A percentile compares a stretch with the other conserved stretches of the same genome.
phyloP scores from a whole-genome alignment of 2,329 filamentous ascomycete species.

The Raffaelea ambrosiae region DNA sequence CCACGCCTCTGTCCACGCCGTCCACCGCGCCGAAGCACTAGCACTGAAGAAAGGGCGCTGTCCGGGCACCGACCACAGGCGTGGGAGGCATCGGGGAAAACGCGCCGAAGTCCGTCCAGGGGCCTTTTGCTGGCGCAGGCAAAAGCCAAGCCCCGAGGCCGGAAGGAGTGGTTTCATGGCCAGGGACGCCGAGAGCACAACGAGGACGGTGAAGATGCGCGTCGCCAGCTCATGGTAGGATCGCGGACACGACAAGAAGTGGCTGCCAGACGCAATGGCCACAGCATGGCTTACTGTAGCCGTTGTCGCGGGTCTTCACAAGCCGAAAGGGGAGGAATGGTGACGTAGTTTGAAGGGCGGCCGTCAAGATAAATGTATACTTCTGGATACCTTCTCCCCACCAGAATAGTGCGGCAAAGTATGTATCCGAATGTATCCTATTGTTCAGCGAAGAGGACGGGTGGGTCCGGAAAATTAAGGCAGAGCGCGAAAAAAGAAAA shows the following conservation, averaged over 20 bases:
- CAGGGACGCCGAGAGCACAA: neutral
- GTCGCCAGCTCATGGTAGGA: neutral
- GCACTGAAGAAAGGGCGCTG: neutral
- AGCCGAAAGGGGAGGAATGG: neutral
- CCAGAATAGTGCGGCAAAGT: neutral
- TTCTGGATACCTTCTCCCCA: too few relatives aligned
- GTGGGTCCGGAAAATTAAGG: conserved; percentile 2
- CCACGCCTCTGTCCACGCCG: too few relatives aligned
- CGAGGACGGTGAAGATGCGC: neutral
- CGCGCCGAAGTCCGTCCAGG: neutral
- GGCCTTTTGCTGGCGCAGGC: too few relatives aligned
- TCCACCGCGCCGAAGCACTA: too few relatives aligned
- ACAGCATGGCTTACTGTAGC: neutral
- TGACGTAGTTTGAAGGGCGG: neutral
- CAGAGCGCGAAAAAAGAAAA: neutral
- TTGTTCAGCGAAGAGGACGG: neutral
- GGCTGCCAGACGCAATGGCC: neutral
- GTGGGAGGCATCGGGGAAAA: neutral
- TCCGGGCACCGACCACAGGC: neutral
- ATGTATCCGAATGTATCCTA: neutral
- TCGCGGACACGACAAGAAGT: neutral
- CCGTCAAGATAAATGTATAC: neutral
- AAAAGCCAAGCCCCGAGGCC: neutral
- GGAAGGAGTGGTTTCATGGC: conserved; percentile 3
- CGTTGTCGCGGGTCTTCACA: neutral